phyloP scores from a whole-genome alignment of 495 filamentous ascomycete genomes.

The Daldinia concentrica region DNA sequence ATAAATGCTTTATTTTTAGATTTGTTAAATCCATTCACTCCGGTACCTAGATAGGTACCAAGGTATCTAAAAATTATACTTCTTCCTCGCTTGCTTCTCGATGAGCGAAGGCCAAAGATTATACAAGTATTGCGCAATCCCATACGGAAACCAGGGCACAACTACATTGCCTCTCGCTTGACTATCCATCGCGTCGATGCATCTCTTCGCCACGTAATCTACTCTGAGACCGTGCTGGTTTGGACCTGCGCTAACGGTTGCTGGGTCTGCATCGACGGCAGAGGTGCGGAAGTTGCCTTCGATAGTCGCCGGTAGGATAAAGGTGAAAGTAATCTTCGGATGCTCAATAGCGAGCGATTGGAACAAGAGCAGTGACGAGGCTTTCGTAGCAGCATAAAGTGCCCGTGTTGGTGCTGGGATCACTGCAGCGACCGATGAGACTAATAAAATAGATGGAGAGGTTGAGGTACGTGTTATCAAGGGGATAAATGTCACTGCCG shows the following conservation, averaged over 20 bases:
- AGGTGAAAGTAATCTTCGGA: constrained; percentile 41
- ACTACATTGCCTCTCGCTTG: constrained; percentile 40
- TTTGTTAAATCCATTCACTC: neutral
- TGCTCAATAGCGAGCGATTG: constrained; percentile 49
- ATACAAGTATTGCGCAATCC: constrained; percentile 44
- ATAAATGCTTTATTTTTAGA: neutral
- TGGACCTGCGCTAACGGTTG: constrained; percentile 11
- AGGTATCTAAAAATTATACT: constrained; percentile 41
- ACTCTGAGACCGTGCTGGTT: constrained; percentile 42
- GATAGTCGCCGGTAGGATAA: constrained; percentile 44
- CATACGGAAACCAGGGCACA: constrained; percentile 45
- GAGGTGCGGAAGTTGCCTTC: constrained; percentile 46
- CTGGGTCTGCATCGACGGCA: constrained; percentile 42
- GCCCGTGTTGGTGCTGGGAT: constrained; percentile 47
- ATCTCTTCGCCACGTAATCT: constrained; percentile 42
- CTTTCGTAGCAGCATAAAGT: constrained; percentile 47
- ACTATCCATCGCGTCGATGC: constrained; percentile 39
- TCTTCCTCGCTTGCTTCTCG: constrained; percentile 44
- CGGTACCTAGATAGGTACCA: too few species aligned
- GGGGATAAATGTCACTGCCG: constrained; percentile 43
- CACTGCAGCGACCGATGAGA: constrained; percentile 45
- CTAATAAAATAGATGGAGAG: constrained; percentile 41
- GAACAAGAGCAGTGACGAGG: constrained; percentile 44
- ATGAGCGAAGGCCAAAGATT: constrained; percentile 45
- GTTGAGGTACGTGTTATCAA: constrained; percentile 43